Evolutionary conservation across 2,329 filamentous ascomycete genomes (phyloP).

Genomic region (Harringtonia aguacate): DNA sequence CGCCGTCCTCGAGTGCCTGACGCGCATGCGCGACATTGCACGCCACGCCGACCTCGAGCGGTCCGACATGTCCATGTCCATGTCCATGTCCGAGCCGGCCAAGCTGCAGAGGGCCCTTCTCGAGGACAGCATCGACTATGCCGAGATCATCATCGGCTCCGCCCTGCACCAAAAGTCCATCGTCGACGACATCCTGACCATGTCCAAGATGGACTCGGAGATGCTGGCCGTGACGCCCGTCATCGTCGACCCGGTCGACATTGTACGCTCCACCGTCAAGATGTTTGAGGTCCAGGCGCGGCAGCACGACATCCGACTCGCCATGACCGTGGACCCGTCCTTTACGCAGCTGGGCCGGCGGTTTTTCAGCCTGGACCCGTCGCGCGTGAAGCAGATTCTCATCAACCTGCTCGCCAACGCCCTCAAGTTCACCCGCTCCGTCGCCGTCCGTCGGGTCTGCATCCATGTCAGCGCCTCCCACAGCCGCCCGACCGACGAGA

Average conservation of each 20-base stretch:
- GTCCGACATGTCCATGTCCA: not conserved
- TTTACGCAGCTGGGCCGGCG: constrained; percentile 45
- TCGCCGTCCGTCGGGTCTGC: constrained; percentile 43
- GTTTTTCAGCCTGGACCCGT: constrained; percentile 61
- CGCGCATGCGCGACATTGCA: constrained; percentile 26
- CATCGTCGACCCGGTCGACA: constrained; percentile 53
- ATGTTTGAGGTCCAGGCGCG: constrained; percentile 71
- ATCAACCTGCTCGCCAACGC: constrained; percentile 76
- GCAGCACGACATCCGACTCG: constrained; percentile 56
- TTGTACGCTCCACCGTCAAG: constrained; percentile 58
- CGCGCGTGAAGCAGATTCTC: constrained; percentile 64
- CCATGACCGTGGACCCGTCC: constrained; percentile 51
- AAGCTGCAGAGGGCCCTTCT: constrained; percentile 31
- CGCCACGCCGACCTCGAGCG: not conserved
- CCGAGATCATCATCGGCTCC: constrained; percentile 67
- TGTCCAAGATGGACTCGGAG: constrained; percentile 67
- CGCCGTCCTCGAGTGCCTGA: constrained; percentile 47
- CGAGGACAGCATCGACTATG: constrained; percentile 56
- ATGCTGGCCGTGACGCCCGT: constrained; percentile 63
- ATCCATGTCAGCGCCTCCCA: constrained; percentile 35
- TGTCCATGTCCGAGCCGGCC: constrained; percentile 12
- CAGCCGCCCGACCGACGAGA: constrained; percentile 26
- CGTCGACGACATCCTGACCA: constrained; percentile 63
- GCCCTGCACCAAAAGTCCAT: constrained; percentile 73
- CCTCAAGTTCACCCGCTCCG: constrained; percentile 67